These are phyloP conservation scores for Fusarium clavum DNA, from an alignment of 2,329 filamentous ascomycete species.

Conservation along the genomic window DNA sequence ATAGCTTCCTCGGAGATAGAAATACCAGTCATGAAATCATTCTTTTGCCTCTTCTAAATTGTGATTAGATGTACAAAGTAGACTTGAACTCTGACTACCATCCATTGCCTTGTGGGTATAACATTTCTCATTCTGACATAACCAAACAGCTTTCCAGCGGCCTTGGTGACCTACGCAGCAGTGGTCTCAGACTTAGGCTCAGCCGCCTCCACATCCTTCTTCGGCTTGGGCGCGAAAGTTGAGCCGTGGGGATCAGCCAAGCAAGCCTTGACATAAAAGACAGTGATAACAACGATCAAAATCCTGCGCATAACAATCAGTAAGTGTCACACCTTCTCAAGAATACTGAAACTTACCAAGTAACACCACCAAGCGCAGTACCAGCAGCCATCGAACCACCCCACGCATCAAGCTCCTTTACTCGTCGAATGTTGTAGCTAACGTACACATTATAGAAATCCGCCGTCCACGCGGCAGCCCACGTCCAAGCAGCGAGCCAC, in stretches of 20 bases:
- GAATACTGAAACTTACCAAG: conserved; percentile 50
- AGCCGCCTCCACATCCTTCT: conserved; percentile 28
- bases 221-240: conserved; percentile 14
- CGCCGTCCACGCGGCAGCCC: conserved; percentile 54
- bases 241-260: conserved; percentile 33
- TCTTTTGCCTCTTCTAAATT: background rate
- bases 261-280: conserved; percentile 54
- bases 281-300: conserved; percentile 53
- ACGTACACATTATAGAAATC: conserved; percentile 44
- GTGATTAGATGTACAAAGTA: background rate
- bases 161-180: background rate
- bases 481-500: conserved; percentile 55
- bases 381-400: conserved; percentile 52
- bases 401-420: conserved; percentile 38
- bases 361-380: conserved; percentile 56
- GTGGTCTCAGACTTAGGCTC: conserved; percentile 27
- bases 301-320: conserved; percentile 47
- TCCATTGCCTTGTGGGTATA: background rate
- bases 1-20: background rate
- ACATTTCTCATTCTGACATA: background rate
- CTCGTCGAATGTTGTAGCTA: conserved; percentile 22
- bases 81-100: background rate
- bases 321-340: background rate
- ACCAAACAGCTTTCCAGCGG: background rate
- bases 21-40: conserved; percentile 1